Percentiles rank a stretch among this genome's conserved stretches.
These are phyloP conservation scores for Gymnopus androsaceus DNA, from an alignment of 1,284 basidiomycete genomes.

Conservation along the genomic window DNA sequence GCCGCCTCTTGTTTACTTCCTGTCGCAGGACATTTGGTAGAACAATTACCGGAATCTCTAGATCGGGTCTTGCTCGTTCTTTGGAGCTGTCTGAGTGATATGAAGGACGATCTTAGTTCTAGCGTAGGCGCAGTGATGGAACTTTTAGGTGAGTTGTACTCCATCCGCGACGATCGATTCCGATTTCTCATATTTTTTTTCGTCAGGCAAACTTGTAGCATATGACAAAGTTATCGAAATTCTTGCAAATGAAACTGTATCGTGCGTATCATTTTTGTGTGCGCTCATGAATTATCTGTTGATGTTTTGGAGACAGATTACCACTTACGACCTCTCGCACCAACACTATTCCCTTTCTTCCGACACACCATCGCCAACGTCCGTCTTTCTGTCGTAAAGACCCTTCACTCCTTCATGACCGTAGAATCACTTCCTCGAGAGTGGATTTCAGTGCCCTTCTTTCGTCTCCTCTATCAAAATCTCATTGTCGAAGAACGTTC, in stretches of 20 bases:
- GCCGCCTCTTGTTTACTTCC: conserved; percentile 92
- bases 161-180: neutral
- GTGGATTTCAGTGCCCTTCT: conserved; percentile 82
- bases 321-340: conserved; percentile 81
- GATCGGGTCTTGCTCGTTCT: conserved; percentile 79
- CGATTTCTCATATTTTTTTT: conserved; percentile 19
- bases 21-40: conserved; percentile 79
- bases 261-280: conserved; percentile 49
- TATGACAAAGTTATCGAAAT: conserved; percentile 81
- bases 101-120: conserved; percentile 96
- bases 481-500: conserved; percentile 89
- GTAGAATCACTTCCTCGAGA: conserved; percentile 75
- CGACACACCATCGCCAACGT: conserved; percentile 96
- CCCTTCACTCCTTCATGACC: conserved; percentile 84
- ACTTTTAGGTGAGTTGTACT: conserved; percentile 65
- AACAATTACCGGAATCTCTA: conserved; percentile 74
- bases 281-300: conserved; percentile 1
- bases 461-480: conserved; percentile 93
- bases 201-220: conserved; percentile 76
- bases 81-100: conserved; percentile 89
- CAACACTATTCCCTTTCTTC: conserved; percentile 94
- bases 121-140: conserved; percentile 99
- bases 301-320: conserved; percentile 44
- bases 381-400: conserved; percentile 90
- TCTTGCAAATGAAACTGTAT: conserved; percentile 64